Evolutionary conservation across 177 flowering plant genomes (phyloP).

Genomic region (Vitis hybrid): DNA sequence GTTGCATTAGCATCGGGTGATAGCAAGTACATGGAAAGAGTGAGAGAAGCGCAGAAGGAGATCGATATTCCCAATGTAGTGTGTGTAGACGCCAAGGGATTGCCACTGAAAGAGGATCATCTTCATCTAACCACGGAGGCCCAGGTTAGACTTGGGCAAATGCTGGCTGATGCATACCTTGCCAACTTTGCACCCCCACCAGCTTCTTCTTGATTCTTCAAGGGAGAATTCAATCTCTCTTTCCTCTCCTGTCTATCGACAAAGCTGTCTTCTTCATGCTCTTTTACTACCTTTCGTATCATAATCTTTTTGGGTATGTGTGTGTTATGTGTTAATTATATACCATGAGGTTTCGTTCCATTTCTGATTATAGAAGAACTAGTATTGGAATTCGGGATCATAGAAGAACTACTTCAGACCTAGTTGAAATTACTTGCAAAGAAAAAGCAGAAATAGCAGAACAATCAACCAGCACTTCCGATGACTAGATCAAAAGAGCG

Average conservation of each 20-base stretch:
- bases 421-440: neutral
- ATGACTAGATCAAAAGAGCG: neutral
- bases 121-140: constrained; percentile 79
- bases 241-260: neutral
- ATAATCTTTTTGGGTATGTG: too few relatives aligned
- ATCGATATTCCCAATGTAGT: constrained; percentile 56
- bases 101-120: constrained; percentile 59
- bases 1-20: constrained; percentile 87
- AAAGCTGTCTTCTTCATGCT: neutral
- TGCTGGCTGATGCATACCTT: constrained; percentile 70
- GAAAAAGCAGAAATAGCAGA: neutral
- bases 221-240: neutral
- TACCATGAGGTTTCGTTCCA: too few relatives aligned
- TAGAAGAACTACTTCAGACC: neutral
- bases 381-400: neutral
- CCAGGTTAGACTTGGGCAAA: constrained; percentile 64
- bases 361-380: too few relatives aligned
- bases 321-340: too few relatives aligned
- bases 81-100: constrained; percentile 83
- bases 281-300: too few relatives aligned
- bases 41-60: constrained; percentile 70
- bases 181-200: constrained; percentile 25
- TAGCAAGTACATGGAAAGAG: constrained; percentile 43
- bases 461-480: neutral
- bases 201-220: neutral